A percentile compares a stretch with the other conserved stretches of the same genome.
These are phyloP conservation scores for Fagus sylvatica DNA, from an alignment of 306 rosid species.

Conservation along the genomic window DNA sequence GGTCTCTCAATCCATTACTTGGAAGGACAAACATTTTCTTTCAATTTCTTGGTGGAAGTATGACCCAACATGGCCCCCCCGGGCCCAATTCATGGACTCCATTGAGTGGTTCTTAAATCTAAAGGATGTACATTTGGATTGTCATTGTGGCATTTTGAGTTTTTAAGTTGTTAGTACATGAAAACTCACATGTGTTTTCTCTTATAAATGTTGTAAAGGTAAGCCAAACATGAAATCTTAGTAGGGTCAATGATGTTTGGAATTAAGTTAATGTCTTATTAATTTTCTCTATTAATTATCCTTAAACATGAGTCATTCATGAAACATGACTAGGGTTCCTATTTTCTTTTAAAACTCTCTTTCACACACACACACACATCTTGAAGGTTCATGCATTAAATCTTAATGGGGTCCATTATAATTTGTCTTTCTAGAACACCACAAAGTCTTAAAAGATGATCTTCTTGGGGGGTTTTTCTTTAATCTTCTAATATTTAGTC, in stretches of 20 bases:
- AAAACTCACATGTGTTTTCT: background rate
- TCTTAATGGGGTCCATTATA: conserved; percentile 28
- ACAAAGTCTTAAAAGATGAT: background rate
- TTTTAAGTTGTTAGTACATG: background rate
- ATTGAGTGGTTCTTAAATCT: background rate
- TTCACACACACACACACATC: background rate
- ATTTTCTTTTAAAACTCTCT: too few relatives aligned
- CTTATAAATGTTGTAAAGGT: background rate
- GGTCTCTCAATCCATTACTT: conserved; percentile 5
- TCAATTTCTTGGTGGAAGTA: conserved; percentile 13
- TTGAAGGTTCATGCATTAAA: conserved; percentile 36
- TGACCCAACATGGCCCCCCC: conserved; percentile 12
- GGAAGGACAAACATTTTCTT: background rate
- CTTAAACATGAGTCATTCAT: too few relatives aligned
- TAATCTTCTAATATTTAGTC: background rate
- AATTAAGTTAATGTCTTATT: background rate
- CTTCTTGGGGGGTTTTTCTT: background rate
- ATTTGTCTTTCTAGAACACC: background rate
- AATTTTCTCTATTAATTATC: too few relatives aligned
- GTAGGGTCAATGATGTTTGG: background rate
- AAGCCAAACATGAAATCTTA: background rate
- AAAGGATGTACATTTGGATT: background rate
- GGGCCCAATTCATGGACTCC: too few relatives aligned
- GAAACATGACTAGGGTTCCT: too few relatives aligned
- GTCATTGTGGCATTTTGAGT: background rate